These are phyloP conservation scores for Ascodesmis nigricans DNA, from an alignment of 495 filamentous ascomycete species.

Conservation along the genomic window DNA sequence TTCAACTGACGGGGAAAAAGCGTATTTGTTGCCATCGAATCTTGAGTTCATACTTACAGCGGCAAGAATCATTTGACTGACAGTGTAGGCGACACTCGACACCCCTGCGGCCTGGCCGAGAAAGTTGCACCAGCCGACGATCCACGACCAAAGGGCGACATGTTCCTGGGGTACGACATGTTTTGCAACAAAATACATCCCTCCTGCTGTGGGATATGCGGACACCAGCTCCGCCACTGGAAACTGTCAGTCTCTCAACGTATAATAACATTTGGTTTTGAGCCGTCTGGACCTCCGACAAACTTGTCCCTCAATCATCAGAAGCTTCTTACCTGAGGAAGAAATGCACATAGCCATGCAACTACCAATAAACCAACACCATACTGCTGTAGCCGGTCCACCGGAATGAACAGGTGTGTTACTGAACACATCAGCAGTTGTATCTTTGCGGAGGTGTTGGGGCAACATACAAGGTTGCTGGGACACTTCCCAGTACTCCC, in stretches of 20 bases:
- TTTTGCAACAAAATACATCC: conserved; percentile 44
- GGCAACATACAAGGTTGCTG: conserved; percentile 42
- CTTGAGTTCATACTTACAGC: conserved; percentile 34
- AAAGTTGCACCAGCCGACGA: conserved; percentile 41
- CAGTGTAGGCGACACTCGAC: conserved; percentile 33
- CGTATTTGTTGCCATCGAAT: conserved; percentile 25
- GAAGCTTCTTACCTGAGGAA: conserved; percentile 29
- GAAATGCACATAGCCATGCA: conserved; percentile 46
- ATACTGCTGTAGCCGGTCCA: conserved; percentile 49
- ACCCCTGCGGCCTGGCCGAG: conserved; percentile 39
- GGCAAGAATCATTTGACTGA: conserved; percentile 38
- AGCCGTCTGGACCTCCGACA: not conserved
- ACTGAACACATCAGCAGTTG: no score
- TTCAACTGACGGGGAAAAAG: conserved; percentile 26
- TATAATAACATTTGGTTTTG: no score
- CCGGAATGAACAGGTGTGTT: no score
- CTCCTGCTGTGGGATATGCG: conserved; percentile 40
- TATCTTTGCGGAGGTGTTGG: no score
- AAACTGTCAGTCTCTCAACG: no score
- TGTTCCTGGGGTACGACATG: conserved; percentile 35
- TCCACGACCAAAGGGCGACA: conserved; percentile 37
- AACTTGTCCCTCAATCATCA: not conserved
- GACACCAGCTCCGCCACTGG: conserved; percentile 36
- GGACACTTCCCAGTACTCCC: conserved; percentile 46
- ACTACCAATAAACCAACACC: conserved; percentile 50